Base-by-base conservation (phyloP, 2,329 filamentous ascomycete genomes). In the Septoria petroselini region DNA sequence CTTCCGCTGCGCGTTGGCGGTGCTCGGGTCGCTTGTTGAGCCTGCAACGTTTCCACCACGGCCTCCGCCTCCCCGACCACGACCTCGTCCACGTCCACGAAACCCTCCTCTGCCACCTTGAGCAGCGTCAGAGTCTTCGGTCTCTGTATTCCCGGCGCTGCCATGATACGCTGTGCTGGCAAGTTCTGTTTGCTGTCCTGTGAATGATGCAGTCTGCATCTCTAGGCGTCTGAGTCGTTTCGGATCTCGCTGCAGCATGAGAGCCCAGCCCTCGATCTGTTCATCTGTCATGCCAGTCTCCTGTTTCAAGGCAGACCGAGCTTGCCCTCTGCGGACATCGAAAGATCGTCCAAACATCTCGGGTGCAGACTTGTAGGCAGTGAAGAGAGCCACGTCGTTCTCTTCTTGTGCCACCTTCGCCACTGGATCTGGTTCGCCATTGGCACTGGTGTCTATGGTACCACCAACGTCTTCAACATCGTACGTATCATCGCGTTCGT, bases 401-500 rank as follows among this genome's bases (percentile, higher is more conserved):
- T 67, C 62, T 19, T 64, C 61, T n/a, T 58, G 56, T 1, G 59
- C 57, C 3, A 60, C 48, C 48, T 54, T 59, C n/a, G 59, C 57
- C 3, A 48, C 27, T 29, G 78, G 75, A n/a, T 81, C 76, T 4
- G 79, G 68, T 39, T 79, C 76, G 34, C 76, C 76, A 39, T 72
- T 74, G 2, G 71, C 71, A 1, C 73, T 75, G 14, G 78, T 76
- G 60, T 95, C 90, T 2, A 96, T 83, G 0, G 87, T 88, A 17
- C 91, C 91, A 29, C 93, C 93, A 2, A 97, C 89, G 64, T 97
- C 93, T 41, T 83, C 88, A 1, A 85, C 82, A 62, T 98, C 93
- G 65, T 98, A 98, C 0, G 91, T 97, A 67, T 98, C 93, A 68
- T 98, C 93, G 29, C 90, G 82, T 71, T 98, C 93, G 67, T 98